A percentile compares a stretch with the other conserved stretches of the same genome.
phyloP scores from a whole-genome alignment of 2,329 filamentous ascomycete genomes.

The Claviceps pusilla region DNA sequence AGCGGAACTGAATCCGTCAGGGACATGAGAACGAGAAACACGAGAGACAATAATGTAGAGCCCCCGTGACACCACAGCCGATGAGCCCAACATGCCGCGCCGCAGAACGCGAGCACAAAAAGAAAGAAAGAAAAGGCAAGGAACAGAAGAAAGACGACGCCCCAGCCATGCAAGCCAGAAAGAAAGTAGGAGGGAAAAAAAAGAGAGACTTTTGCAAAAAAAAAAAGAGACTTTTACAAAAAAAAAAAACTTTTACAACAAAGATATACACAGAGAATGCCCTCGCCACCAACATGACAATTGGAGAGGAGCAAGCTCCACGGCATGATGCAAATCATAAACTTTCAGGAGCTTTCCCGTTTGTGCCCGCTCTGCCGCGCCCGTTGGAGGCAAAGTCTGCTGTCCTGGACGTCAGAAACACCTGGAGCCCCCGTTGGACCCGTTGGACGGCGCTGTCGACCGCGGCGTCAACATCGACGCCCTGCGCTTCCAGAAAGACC shows the following conservation, averaged over 20 bases:
- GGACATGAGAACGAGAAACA: not conserved
- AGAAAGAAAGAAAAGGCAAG: not conserved
- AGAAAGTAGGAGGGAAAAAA: too few relatives aligned
- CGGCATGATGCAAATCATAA: slow-evolving; percentile 4
- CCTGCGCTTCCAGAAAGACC: slow-evolving; percentile 12
- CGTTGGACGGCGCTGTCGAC: slow-evolving; percentile 10
- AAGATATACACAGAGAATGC: not conserved
- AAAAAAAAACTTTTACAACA: not conserved
- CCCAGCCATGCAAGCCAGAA: not conserved
- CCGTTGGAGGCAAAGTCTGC: not conserved
- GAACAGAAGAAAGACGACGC: not conserved
- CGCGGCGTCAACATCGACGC: slow-evolving; percentile 21
- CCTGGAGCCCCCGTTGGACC: slow-evolving; percentile 5
- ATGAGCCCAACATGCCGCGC: not conserved
- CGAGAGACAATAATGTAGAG: too few relatives aligned
- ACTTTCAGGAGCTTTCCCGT: slow-evolving; percentile 9
- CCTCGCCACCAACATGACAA: not conserved
- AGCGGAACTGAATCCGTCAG: too few relatives aligned
- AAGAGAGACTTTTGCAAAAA: not conserved
- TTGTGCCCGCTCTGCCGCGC: slow-evolving; percentile 3
- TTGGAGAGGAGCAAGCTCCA: not conserved
- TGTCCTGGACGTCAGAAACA: not conserved
- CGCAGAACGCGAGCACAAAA: not conserved
- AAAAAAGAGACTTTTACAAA: too few relatives aligned
- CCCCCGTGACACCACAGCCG: not conserved